Conservation (phyloP, 257 asterid genomes). For the Capsicum rhomboideum region DNA sequence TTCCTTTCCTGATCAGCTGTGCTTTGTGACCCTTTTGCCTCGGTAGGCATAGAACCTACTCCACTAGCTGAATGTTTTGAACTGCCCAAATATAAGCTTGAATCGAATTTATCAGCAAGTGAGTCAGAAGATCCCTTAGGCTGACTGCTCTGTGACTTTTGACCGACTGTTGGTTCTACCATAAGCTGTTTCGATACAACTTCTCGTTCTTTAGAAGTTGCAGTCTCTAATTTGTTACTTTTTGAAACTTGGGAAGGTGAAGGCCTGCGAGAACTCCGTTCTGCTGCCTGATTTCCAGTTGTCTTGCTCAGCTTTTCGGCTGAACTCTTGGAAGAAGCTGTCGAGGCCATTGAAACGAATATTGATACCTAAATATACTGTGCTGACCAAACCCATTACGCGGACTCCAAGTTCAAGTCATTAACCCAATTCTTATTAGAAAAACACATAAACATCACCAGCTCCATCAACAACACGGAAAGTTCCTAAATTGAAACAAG, state of each 20-base stretch:
- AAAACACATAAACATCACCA: constrained; percentile 25
- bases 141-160: constrained; percentile 7
- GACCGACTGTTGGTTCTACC: constrained; percentile 14
- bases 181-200: constrained; percentile 20
- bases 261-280: constrained; percentile 16
- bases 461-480: constrained; percentile 30
- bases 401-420: background rate
- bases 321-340: constrained; percentile 23
- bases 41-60: background rate
- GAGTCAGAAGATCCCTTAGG: constrained; percentile 27
- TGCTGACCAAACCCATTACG: constrained; percentile 13
- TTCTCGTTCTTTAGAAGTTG: constrained; percentile 20
- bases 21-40: constrained; percentile 5
- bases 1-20: constrained; percentile 26
- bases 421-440: constrained; percentile 8
- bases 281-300: constrained; percentile 21
- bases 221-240: constrained; percentile 19
- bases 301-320: constrained; percentile 33
- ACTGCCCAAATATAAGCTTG: constrained; percentile 42
- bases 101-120: constrained; percentile 33
- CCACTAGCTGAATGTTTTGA: constrained; percentile 11
- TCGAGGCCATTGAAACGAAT: constrained; percentile 42
- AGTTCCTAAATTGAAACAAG: constrained; percentile 1
- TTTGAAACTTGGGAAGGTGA: constrained; percentile 10
- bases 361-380: constrained; percentile 4